Conservation (phyloP, 352 stramenopile species). For the Pythium monospermum region DNA sequence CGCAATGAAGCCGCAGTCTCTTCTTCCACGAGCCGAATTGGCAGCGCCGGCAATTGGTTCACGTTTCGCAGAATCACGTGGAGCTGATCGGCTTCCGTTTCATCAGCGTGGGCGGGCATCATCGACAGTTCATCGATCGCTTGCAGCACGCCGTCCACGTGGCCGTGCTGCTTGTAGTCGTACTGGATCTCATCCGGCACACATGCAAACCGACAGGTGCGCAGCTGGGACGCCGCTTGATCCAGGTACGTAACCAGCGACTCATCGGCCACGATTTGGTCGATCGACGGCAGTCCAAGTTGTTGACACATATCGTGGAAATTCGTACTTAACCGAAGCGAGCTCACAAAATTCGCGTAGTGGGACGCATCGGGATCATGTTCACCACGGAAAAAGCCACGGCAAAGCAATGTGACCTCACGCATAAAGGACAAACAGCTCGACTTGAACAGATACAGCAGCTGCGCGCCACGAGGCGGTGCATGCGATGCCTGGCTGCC, state of each 20-base stretch:
- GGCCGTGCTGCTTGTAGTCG: constrained; percentile 50
- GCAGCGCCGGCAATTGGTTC: constrained; percentile 42
- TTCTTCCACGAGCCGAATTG: constrained; percentile 44
- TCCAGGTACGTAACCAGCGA: constrained; percentile 50
- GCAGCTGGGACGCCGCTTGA: constrained; percentile 46
- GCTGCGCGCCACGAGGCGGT: constrained; percentile 43
- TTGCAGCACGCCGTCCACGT: constrained; percentile 36
- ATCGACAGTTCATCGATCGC: constrained; percentile 28
- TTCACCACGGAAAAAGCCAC: constrained; percentile 72
- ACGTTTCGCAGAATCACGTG: constrained; percentile 44
- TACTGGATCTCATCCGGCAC: constrained; percentile 43
- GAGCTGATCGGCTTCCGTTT: constrained; percentile 13
- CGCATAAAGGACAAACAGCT: constrained; percentile 69
- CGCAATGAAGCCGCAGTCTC: constrained; percentile 16
- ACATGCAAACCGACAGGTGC: constrained; percentile 35
- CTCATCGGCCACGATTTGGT: constrained; percentile 47
- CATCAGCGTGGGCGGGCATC: constrained; percentile 1
- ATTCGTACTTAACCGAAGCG: constrained; percentile 65
- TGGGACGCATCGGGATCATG: constrained; percentile 68
- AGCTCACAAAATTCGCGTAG: constrained; percentile 79
- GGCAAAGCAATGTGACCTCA: constrained; percentile 68
- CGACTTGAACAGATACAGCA: constrained; percentile 72
- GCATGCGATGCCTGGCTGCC: constrained; percentile 18
- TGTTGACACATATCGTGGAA: constrained; percentile 75
- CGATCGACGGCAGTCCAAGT: constrained; percentile 53